phyloP scores from a whole-genome alignment of 768 basidiomycete genomes.

The Pleurotus eryngii region DNA sequence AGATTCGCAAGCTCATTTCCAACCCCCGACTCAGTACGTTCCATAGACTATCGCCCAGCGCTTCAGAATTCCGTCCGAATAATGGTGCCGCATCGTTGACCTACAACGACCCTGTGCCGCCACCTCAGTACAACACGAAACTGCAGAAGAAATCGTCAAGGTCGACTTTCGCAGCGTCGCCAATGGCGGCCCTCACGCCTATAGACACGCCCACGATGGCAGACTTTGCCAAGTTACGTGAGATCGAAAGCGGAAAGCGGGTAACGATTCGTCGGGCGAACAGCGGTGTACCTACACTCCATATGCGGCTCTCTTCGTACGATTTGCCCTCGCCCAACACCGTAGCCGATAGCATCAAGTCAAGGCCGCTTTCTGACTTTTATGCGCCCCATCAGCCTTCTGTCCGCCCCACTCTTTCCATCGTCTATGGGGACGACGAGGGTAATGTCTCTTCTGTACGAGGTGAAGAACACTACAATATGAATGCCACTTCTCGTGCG shows the following conservation, averaged over 20 bases:
- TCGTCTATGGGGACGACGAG: background rate
- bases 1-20: conserved; percentile 46
- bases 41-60: conserved; percentile 47
- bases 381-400: conserved; percentile 13
- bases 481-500: background rate
- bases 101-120: conserved; percentile 11
- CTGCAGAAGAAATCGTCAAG: background rate
- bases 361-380: conserved; percentile 15
- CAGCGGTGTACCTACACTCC: conserved; percentile 45
- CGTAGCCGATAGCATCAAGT: conserved; percentile 23
- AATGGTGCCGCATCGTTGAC: conserved; percentile 13
- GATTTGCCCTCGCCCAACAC: conserved; percentile 36
- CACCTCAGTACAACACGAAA: background rate
- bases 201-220: conserved; percentile 5
- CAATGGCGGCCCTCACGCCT: background rate
- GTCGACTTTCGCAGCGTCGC: background rate
- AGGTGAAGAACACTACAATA: background rate
- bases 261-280: conserved; percentile 47
- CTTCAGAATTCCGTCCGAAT: conserved; percentile 31
- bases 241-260: conserved; percentile 26
- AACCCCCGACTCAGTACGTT: conserved; percentile 55
- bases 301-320: conserved; percentile 52
- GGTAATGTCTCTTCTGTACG: background rate
- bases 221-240: conserved; percentile 20
- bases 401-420: background rate